Evolutionary conservation across 768 basidiomycete species (phyloP), one percentile per base, ranked within the genome.

Genomic region (Hydnum rufescens): DNA sequence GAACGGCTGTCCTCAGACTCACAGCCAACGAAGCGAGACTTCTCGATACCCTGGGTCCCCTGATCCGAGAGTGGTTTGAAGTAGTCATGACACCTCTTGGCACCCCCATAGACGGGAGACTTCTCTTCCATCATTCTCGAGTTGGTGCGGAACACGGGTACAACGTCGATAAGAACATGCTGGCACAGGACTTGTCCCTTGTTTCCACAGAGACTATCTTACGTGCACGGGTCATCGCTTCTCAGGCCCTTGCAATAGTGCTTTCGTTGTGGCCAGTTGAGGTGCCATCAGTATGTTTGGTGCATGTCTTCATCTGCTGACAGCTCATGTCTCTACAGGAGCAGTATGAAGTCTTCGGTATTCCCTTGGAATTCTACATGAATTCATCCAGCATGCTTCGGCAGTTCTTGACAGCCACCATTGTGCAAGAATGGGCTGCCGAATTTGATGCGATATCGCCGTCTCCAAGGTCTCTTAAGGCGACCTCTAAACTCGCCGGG

Each of bases 101-200:
- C 26, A 69, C 77, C 13, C 71, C 82, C 2, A 71, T 96, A 57
- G 80, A 92, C 56, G 60, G 74, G 0, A 65, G 75, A 0, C 67
- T 71, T 16, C 89, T 96, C 61, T 79, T 81, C 64, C 71, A 72
- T 44, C 76, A 80, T 2, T 67, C 74, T n/a, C 61, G 70, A 1
- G 65, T 67, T 16, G 73, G 72, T 5, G 64, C 65, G 4, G 59
- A 57, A 4, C 67, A 70, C 23, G 64, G 78, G 44, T 87, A 97
- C 63, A 90, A 95, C 59, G 87, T 97, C 30, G 95, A 99, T 68
- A 97, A 89, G 70, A 83, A 82, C 54, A 89, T 97, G 80, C 70
- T 96, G 23, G 71, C 75, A 3, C 92, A 96, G 61, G 95, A 99
- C 62, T 67, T 89, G 42, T 78, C 86, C 0, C 70, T 99, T 32